Evolutionary conservation across 352 stramenopile genomes (phyloP).

Genomic region (Phytophthora brassicae): DNA sequence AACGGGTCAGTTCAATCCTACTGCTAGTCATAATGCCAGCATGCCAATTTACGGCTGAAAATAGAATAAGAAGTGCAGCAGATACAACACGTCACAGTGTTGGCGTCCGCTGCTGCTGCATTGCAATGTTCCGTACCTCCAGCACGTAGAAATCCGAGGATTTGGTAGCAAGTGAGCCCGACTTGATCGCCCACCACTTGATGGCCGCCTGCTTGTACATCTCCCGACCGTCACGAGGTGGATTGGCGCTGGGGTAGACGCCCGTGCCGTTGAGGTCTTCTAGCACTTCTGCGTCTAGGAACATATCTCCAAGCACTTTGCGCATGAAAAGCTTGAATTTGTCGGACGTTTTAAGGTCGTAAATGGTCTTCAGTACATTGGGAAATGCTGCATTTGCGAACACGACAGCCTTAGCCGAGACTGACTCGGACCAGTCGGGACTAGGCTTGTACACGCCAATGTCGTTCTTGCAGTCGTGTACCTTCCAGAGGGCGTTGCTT

Average conservation of each 20-base stretch:
- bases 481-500: slow-evolving; percentile 80
- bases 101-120: slow-evolving; percentile 2
- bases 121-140: slow-evolving; percentile 43
- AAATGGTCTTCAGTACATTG: slow-evolving; percentile 83
- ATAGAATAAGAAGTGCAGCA: slow-evolving; percentile 23
- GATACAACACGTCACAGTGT: background rate
- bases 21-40: slow-evolving; percentile 13
- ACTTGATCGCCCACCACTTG: slow-evolving; percentile 91
- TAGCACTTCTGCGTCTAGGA: slow-evolving; percentile 83
- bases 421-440: slow-evolving; percentile 86
- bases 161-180: slow-evolving; percentile 72
- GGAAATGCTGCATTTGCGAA: slow-evolving; percentile 76
- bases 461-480: slow-evolving; percentile 81
- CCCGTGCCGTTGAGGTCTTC: slow-evolving; percentile 82
- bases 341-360: slow-evolving; percentile 81
- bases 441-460: slow-evolving; percentile 83
- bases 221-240: slow-evolving; percentile 61
- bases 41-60: slow-evolving; percentile 18
- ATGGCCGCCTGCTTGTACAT: slow-evolving; percentile 88
- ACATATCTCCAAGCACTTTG: slow-evolving; percentile 79
- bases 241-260: slow-evolving; percentile 76
- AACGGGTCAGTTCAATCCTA: slow-evolving; percentile 23
- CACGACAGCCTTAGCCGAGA: slow-evolving; percentile 81
- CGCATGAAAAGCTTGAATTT: slow-evolving; percentile 87
- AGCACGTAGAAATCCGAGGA: slow-evolving; percentile 87